Evolutionary conservation across 148 eudicot species (phyloP).

Genomic region (Vaccinium myrtillus): DNA sequence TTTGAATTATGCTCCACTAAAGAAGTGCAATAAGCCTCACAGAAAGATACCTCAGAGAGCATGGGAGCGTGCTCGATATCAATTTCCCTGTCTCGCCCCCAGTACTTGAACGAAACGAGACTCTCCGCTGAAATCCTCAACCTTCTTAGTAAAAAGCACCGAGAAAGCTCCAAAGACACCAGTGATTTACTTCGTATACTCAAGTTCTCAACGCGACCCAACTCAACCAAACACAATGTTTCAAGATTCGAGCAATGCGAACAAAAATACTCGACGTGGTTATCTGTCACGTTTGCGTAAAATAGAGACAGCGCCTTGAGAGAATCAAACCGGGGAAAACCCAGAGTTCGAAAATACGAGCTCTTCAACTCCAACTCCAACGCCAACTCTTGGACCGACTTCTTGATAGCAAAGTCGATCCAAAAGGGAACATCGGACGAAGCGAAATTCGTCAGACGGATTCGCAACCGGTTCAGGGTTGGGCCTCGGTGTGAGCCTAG

Average conservation of each 20-base stretch:
- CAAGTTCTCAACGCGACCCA: not conserved
- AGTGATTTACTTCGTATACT: not conserved
- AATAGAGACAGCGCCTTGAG: not conserved
- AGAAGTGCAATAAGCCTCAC: not conserved
- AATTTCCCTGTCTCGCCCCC: not conserved
- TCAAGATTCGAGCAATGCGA: not conserved
- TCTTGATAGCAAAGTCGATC: not conserved
- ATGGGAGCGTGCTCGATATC: not conserved
- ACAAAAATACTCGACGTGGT: not conserved
- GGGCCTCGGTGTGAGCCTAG: not conserved
- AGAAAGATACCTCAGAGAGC: not conserved
- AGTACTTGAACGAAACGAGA: constrained; percentile 10
- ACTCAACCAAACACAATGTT: not conserved
- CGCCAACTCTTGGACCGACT: not conserved
- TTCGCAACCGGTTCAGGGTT: not conserved
- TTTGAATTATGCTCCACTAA: not conserved
- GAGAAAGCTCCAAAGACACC: not conserved
- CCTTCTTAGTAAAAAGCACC: not conserved
- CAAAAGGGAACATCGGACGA: too few species aligned
- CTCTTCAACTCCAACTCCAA: not conserved
- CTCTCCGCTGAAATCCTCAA: not conserved
- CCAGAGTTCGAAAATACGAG: not conserved
- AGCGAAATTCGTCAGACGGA: not conserved
- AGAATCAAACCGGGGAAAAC: not conserved
- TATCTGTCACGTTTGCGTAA: not conserved